Evolutionary conservation across 169 alveolate genomes (phyloP).

Genomic region (Cryptosporidium sp.): DNA sequence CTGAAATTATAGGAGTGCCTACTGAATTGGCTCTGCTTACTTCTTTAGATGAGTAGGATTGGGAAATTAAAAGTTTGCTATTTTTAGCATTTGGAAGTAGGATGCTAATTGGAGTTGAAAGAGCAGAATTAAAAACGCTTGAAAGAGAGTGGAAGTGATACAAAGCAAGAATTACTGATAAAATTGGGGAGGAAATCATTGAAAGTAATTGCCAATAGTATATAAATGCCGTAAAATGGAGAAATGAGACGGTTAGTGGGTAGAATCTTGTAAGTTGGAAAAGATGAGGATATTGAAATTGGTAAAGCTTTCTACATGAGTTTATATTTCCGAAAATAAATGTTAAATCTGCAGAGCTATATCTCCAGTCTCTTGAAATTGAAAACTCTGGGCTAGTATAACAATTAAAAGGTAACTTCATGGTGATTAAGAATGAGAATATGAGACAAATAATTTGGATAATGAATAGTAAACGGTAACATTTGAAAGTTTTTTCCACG

Average conservation of each 20-base stretch:
- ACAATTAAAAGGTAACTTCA: constrained; percentile 36
- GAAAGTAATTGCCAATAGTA: constrained; percentile 69
- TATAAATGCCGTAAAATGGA: constrained; percentile 21
- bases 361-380: neutral
- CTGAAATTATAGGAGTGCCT: neutral
- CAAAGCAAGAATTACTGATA: constrained; percentile 25
- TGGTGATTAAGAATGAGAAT: constrained; percentile 35
- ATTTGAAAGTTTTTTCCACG: constrained; percentile 7
- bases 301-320: constrained; percentile 44
- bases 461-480: constrained; percentile 37
- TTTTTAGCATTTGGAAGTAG: constrained; percentile 53
- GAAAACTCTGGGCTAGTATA: neutral
- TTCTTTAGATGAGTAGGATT: constrained; percentile 41
- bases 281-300: constrained; percentile 56
- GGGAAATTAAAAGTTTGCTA: constrained; percentile 47
- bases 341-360: neutral
- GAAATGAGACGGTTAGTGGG: constrained; percentile 32
- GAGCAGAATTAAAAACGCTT: constrained; percentile 26
- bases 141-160: constrained; percentile 42
- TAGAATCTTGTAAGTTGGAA: constrained; percentile 54
- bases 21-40: constrained; percentile 31
- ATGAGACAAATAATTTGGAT: constrained; percentile 14
- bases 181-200: constrained; percentile 50
- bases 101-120: constrained; percentile 48
- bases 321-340: neutral